Evolutionary conservation across 1,139 yeast species (phyloP).

Genomic region (Lodderomyces parapsilosis): DNA sequence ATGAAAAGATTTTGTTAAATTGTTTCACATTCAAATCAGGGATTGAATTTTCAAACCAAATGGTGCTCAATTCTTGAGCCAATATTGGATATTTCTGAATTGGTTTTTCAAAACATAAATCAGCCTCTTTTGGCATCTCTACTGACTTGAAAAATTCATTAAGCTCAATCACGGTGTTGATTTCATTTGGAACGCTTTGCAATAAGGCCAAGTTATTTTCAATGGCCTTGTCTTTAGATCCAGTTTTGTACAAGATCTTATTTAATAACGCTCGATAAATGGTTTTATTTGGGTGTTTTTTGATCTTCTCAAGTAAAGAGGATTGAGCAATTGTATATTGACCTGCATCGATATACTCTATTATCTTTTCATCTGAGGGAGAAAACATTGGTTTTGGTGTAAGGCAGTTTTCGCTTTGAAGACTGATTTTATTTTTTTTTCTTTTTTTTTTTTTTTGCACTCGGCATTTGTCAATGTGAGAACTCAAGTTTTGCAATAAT

Average conservation of each 20-base stretch:
- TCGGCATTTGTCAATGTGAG: too few relatives aligned
- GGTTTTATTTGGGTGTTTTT: conserved; percentile 54
- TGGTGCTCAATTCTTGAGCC: conserved; percentile 33
- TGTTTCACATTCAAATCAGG: conserved; percentile 35
- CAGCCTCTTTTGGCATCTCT: conserved; percentile 37
- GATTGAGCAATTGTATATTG: conserved; percentile 53
- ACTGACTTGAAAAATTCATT: conserved; percentile 34
- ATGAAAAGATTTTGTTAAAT: conserved; percentile 48
- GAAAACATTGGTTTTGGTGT: conserved; percentile 10
- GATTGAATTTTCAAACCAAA: conserved; percentile 49
- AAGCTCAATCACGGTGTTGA: conserved; percentile 49
- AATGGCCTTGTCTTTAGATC: conserved; percentile 45
- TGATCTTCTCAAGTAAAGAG: conserved; percentile 48
- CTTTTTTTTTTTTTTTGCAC: too few relatives aligned
- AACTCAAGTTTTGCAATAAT: too few relatives aligned
- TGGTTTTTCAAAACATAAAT: conserved; percentile 53
- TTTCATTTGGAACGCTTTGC: conserved; percentile 52
- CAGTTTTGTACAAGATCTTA: conserved; percentile 41
- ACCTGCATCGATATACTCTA: conserved; percentile 53
- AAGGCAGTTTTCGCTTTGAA: too few relatives aligned
- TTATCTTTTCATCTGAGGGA: conserved; percentile 20
- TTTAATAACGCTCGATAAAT: conserved; percentile 54
- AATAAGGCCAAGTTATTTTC: conserved; percentile 41
- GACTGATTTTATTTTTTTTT: too few relatives aligned
- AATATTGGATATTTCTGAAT: conserved; percentile 53